A percentile compares a stretch with the other conserved stretches of the same genome.
These are phyloP conservation scores for Globisporangium alternatum DNA, from an alignment of 352 stramenopile species.

Conservation along the genomic window DNA sequence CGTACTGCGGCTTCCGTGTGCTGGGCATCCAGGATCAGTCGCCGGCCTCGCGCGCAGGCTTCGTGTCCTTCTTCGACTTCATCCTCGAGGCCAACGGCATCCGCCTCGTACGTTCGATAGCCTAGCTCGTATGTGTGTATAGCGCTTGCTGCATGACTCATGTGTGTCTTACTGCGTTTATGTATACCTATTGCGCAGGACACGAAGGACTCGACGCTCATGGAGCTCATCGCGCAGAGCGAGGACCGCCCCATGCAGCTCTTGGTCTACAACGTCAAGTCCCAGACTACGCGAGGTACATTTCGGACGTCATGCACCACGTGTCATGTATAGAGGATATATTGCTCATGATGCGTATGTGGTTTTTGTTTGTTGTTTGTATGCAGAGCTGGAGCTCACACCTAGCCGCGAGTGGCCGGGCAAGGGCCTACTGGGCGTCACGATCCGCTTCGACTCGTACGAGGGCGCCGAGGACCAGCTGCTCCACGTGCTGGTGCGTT, in stretches of 20 bases:
- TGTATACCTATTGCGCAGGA: conserved; percentile 34
- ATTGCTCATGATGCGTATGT: neutral
- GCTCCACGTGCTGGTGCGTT: conserved; percentile 89
- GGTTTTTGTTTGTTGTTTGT: neutral
- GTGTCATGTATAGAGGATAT: neutral
- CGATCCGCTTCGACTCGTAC: conserved; percentile 97
- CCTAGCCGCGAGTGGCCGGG: conserved; percentile 92
- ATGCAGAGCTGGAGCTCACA: conserved; percentile 74
- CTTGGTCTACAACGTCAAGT: conserved; percentile 80
- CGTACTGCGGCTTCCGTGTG: conserved; percentile 92
- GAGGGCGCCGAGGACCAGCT: conserved; percentile 94
- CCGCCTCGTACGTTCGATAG: conserved; percentile 50
- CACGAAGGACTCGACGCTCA: conserved; percentile 85
- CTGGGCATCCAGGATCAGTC: conserved; percentile 96
- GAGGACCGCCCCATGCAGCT: conserved; percentile 74
- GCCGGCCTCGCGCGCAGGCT: conserved; percentile 87
- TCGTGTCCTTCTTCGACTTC: conserved; percentile 98
- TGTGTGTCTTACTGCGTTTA: neutral
- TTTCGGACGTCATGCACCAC: neutral
- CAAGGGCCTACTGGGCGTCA: conserved; percentile 95
- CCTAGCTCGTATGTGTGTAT: neutral
- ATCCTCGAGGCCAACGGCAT: conserved; percentile 93
- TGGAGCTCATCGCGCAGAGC: conserved; percentile 90
- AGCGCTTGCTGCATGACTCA: neutral
- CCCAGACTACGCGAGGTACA: conserved; percentile 55